phyloP scores from a whole-genome alignment of 257 asterid genomes.

The Solanum okadae region DNA sequence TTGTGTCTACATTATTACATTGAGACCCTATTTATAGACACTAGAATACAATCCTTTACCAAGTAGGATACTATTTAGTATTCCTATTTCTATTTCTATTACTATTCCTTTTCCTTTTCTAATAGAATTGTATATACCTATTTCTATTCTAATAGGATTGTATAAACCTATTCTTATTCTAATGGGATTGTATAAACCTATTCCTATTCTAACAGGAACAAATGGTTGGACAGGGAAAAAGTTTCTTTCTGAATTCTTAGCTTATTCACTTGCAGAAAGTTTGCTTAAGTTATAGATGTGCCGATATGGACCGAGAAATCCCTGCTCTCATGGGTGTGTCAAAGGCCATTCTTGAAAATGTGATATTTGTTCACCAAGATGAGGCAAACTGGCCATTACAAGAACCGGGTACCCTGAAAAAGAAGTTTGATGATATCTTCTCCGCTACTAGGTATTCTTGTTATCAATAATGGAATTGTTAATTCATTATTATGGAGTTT shows the following conservation, averaged over 20 bases:
- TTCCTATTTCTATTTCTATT: too few relatives aligned
- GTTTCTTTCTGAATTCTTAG: constrained; percentile 9
- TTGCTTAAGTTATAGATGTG: constrained; percentile 96
- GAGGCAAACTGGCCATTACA: constrained; percentile 99
- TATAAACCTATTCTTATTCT: too few relatives aligned
- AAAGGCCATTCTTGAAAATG: constrained; percentile 94
- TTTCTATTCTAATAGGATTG: too few relatives aligned
- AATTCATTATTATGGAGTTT: neutral
- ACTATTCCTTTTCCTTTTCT: too few relatives aligned
- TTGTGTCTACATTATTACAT: too few relatives aligned
- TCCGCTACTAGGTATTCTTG: constrained; percentile 83
- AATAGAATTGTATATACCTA: too few relatives aligned
- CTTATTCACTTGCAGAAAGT: constrained; percentile 69
- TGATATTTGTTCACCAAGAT: constrained; percentile 96
- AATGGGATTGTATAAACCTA: too few relatives aligned
- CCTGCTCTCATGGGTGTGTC: constrained; percentile 99
- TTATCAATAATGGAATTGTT: neutral
- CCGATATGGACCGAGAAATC: constrained; percentile 99
- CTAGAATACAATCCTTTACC: too few relatives aligned
- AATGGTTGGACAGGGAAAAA: neutral
- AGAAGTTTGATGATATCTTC: constrained; percentile 94
- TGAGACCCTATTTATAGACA: too few relatives aligned
- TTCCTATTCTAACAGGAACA: too few relatives aligned
- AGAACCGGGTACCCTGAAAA: constrained; percentile 83
- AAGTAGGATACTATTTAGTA: too few relatives aligned